Evolutionary conservation across 2,329 filamentous ascomycete genomes (phyloP).

Genomic region (Orbilia brochopaga): DNA sequence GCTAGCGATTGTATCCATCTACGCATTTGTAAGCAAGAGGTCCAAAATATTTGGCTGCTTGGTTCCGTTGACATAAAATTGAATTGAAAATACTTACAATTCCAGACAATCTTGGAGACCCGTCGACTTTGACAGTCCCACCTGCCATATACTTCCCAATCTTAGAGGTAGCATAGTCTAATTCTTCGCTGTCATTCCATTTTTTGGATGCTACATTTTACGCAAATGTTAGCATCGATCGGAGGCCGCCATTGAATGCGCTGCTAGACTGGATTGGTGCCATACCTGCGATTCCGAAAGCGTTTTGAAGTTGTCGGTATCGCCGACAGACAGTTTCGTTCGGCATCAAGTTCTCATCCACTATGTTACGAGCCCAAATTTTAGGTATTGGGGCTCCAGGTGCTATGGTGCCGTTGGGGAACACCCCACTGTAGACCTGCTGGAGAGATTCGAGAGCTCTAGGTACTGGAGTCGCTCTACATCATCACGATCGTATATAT

Average conservation of each 20-base stretch:
- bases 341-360: slow-evolving; percentile 79
- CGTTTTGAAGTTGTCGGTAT: slow-evolving; percentile 70
- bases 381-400: slow-evolving; percentile 55
- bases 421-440: slow-evolving; percentile 76
- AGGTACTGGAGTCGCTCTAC: slow-evolving; percentile 70
- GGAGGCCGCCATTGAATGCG: neutral
- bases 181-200: slow-evolving; percentile 79
- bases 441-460: slow-evolving; percentile 79
- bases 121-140: slow-evolving; percentile 76
- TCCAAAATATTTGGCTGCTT: too few species aligned
- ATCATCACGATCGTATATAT: slow-evolving; percentile 2
- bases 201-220: slow-evolving; percentile 71
- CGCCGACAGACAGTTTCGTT: slow-evolving; percentile 77
- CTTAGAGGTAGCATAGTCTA: slow-evolving; percentile 78
- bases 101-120: slow-evolving; percentile 80
- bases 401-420: slow-evolving; percentile 65
- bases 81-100: slow-evolving; percentile 60
- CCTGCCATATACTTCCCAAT: slow-evolving; percentile 87
- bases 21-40: neutral
- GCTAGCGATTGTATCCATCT: slow-evolving; percentile 88
- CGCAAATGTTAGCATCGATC: slow-evolving; percentile 58
- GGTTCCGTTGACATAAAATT: neutral
- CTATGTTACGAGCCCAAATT: slow-evolving; percentile 56
- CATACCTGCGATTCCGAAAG: slow-evolving; percentile 48
- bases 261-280: slow-evolving; percentile 64